Evolutionary conservation across 2,329 filamentous ascomycete genomes (phyloP).

Genomic region (Aureobasidium sp.): DNA sequence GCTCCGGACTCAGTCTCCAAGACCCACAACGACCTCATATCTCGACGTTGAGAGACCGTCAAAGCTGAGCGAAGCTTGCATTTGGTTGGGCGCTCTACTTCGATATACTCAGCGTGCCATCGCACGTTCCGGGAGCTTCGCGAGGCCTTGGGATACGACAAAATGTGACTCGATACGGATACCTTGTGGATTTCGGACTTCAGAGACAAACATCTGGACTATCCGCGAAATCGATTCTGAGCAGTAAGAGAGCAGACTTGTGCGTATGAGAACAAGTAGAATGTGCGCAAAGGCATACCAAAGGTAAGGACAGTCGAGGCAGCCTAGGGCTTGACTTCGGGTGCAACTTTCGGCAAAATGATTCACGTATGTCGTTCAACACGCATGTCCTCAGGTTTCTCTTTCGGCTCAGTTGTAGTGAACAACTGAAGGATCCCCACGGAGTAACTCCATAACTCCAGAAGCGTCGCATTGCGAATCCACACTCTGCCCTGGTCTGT

Average conservation of each 20-base stretch:
- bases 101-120: not conserved
- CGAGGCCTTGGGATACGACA: not conserved
- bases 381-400: not conserved
- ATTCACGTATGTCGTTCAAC: not conserved
- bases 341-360: not conserved
- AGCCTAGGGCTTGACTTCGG: not conserved
- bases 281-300: not conserved
- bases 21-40: constrained; percentile 3
- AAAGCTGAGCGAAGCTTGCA: not conserved
- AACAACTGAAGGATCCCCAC: not conserved
- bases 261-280: not conserved
- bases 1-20: not conserved
- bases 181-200: too few relatives aligned
- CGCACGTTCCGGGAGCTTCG: too few relatives aligned
- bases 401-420: too few relatives aligned
- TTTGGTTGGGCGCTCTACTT: not conserved
- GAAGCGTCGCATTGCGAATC: not conserved
- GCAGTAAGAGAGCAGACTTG: not conserved
- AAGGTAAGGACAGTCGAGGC: not conserved
- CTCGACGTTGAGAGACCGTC: not conserved
- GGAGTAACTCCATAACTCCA: not conserved
- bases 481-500: not conserved
- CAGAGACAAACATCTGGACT: not conserved
- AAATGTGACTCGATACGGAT: not conserved
- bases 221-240: not conserved